Evolutionary conservation across 2,329 filamentous ascomycete genomes (phyloP), one percentile per base, ranked within the genome.

Genomic region (Colletotrichum sp.): DNA sequence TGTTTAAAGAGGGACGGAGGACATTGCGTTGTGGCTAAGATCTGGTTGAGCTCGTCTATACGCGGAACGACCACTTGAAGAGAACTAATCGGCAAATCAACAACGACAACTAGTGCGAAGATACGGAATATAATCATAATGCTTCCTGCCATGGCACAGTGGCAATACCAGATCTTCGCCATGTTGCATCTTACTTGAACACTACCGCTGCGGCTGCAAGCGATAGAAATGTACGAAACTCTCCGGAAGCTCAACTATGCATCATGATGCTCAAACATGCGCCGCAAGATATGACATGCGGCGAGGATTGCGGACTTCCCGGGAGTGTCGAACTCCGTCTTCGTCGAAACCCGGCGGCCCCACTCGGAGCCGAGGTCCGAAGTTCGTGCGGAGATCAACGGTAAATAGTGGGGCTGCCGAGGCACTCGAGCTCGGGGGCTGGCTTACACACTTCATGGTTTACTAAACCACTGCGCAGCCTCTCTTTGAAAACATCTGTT

Each of bases 141-240:
- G 44, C 18, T 49, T 21, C 2, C 44, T 49, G n/a, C 44, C 1
- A 21, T 7, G n/a, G n/a, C 18, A 1, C 0, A 49, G 2, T 1
- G 44, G n/a, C 44, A 21, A 7, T 5, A 49, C n/a, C 1, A 13
- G 5, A 4, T 49, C 6, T 21, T 49, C n/a, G 44, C n/a, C 1
- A 21, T 49, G 10, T 49, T 13, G 10, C n/a, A 21, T 21, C n/a
- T 52, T 52, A 13, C n/a, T 13, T 52, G n/a, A 21, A 52, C 10
- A 52, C 44, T 21, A 52, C 44, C 6, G 44, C n/a, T 24, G 3
- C n/a, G 44, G 6, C 44, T 52, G 44, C 44, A 52, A 52, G n/a
- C n/a, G 1, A 21, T 52, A 4, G 6, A 13, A 8, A 13, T 2
- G 1, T 0, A 52, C 10, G 6, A 52, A 8, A 52, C n/a, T 13